phyloP scores from a whole-genome alignment of 2,329 filamentous ascomycete genomes.

The Botrytis hyacinthi region DNA sequence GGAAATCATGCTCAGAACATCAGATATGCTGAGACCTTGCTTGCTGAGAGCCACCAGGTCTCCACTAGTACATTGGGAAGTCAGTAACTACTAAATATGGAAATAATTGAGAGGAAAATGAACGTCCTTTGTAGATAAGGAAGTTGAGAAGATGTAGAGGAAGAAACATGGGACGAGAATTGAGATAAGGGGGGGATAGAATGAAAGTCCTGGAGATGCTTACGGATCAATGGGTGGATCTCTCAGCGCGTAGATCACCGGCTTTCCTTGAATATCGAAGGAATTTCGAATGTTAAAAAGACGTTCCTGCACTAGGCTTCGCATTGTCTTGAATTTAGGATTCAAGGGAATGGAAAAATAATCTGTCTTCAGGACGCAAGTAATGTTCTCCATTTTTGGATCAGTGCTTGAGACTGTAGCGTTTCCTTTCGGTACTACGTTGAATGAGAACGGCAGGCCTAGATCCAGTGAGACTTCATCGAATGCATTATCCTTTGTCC shows the following conservation, averaged over 20 bases:
- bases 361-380: neutral
- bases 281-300: neutral
- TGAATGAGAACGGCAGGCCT: neutral
- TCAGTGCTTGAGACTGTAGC: neutral
- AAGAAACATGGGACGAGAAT: too few relatives aligned
- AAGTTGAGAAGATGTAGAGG: too few relatives aligned
- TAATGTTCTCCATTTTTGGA: neutral
- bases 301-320: neutral
- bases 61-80: neutral
- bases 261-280: neutral
- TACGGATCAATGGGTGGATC: neutral
- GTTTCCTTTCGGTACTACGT: neutral
- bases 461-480: neutral
- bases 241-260: neutral
- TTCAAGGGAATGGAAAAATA: neutral
- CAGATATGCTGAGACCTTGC: neutral
- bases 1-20: neutral
- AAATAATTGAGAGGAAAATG: too few relatives aligned
- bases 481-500: neutral
- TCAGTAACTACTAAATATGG: too few relatives aligned
- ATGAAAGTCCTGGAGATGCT: too few relatives aligned
- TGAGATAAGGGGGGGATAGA: too few relatives aligned
- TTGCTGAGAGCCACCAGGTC: neutral
- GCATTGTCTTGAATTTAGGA: constrained; percentile 2
- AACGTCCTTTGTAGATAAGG: too few relatives aligned